These are phyloP conservation scores for Lojkania enalia DNA, from an alignment of 2,329 filamentous ascomycete genomes.

Conservation along the genomic window DNA sequence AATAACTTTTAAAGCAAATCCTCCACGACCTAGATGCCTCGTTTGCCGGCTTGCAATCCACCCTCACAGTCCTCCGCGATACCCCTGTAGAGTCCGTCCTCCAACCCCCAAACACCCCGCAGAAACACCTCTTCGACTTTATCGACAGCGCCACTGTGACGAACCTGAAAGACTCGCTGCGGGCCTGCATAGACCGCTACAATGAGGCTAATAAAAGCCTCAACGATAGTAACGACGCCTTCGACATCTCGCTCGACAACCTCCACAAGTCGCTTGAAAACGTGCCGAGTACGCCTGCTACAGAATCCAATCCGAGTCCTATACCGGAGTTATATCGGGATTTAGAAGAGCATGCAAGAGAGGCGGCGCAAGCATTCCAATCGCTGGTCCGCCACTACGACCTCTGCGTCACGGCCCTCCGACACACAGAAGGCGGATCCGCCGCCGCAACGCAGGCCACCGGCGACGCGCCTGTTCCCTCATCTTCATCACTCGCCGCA, in stretches of 20 bases:
- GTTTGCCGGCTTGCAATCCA: slow-evolving; percentile 65
- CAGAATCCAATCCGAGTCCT: slow-evolving; percentile 39
- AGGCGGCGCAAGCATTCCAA: slow-evolving; percentile 79
- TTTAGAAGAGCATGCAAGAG: slow-evolving; percentile 74
- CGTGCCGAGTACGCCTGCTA: slow-evolving; percentile 34
- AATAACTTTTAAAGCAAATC: slow-evolving; percentile 47
- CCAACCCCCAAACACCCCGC: slow-evolving; percentile 53
- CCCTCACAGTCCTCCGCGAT: slow-evolving; percentile 65
- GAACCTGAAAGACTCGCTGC: slow-evolving; percentile 66
- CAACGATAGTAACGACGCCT: slow-evolving; percentile 61
- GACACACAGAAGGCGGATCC: slow-evolving; percentile 73
- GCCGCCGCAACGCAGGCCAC: slow-evolving; percentile 51
- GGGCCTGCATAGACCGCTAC: slow-evolving; percentile 70
- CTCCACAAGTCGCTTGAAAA: slow-evolving; percentile 41
- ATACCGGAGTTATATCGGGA: slow-evolving; percentile 53
- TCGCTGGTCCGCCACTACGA: slow-evolving; percentile 88
- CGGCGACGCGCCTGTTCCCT: slow-evolving; percentile 37
- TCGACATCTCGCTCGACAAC: slow-evolving; percentile 69
- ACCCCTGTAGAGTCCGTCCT: slow-evolving; percentile 68
- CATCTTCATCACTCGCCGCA: slow-evolving; percentile 34
- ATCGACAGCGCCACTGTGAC: slow-evolving; percentile 73
- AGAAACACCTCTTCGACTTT: slow-evolving; percentile 72
- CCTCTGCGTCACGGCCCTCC: slow-evolving; percentile 86
- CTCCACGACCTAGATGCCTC: slow-evolving; percentile 68
- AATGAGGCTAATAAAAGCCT: slow-evolving; percentile 68